Percentiles rank a stretch among this genome's conserved stretches.
phyloP scores from a whole-genome alignment of 108 stramenopile species.

The Epipyxis sp. region DNA sequence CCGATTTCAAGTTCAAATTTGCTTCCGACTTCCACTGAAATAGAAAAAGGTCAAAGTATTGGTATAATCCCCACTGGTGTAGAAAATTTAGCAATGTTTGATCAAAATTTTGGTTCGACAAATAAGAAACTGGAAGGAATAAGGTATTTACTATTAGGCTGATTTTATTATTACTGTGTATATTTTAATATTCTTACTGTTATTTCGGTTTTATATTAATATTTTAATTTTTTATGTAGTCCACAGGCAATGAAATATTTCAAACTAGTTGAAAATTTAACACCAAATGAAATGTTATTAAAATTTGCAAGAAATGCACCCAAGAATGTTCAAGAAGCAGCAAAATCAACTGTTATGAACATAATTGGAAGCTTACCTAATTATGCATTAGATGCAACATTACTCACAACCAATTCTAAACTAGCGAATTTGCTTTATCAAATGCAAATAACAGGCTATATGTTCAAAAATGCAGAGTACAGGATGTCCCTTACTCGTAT shows the following conservation, averaged over 20 bases:
- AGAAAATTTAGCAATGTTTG: too few relatives aligned
- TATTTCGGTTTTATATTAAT: too few relatives aligned
- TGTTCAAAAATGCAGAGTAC: constrained; percentile 96
- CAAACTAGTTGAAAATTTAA: constrained; percentile 63
- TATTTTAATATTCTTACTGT: too few relatives aligned
- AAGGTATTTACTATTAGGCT: too few relatives aligned
- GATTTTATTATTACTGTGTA: too few relatives aligned
- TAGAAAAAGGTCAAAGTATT: too few relatives aligned
- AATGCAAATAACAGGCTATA: constrained; percentile 94
- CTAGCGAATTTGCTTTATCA: constrained; percentile 92
- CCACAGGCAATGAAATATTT: constrained; percentile 66
- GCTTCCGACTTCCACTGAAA: too few relatives aligned
- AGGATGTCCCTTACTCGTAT: constrained; percentile 67
- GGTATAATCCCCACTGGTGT: too few relatives aligned
- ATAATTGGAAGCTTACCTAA: constrained; percentile 79
- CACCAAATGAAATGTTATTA: constrained; percentile 73
- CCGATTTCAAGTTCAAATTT: too few relatives aligned
- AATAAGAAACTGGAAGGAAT: too few relatives aligned
- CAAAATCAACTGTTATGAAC: constrained; percentile 75
- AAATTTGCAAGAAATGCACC: constrained; percentile 70
- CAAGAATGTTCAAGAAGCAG: constrained; percentile 81
- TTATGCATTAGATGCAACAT: constrained; percentile 84
- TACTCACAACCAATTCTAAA: constrained; percentile 75
- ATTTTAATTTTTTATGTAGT: too few relatives aligned
- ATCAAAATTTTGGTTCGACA: too few relatives aligned